phyloP scores from a whole-genome alignment of 495 filamentous ascomycete species.

The Neurospora sp. region DNA sequence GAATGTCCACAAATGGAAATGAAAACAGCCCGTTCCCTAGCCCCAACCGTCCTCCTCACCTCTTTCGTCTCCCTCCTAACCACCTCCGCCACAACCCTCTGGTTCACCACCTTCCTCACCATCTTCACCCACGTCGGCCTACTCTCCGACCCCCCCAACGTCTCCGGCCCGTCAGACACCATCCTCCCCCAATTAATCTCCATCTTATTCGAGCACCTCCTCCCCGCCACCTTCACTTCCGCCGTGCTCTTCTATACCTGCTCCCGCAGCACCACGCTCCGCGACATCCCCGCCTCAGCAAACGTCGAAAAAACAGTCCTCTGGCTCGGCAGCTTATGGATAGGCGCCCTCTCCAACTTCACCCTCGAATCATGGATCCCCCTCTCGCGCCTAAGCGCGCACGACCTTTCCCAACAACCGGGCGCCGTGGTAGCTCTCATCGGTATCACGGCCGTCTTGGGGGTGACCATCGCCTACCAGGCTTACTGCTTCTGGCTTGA shows the following conservation, averaged over 20 bases:
- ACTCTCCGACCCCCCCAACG: constrained; percentile 59
- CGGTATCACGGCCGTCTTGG: too few species aligned
- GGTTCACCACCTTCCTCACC: constrained; percentile 57
- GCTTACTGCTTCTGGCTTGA: constrained; percentile 64
- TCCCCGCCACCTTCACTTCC: constrained; percentile 67
- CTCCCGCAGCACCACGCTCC: constrained; percentile 34
- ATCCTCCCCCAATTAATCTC: constrained; percentile 49
- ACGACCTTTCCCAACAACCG: constrained; percentile 67
- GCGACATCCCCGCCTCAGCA: constrained; percentile 47
- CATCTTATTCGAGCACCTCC: constrained; percentile 56
- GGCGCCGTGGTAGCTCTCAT: constrained; percentile 60
- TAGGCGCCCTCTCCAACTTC: constrained; percentile 73
- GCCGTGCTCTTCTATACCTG: constrained; percentile 63
- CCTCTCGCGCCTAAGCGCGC: constrained; percentile 61
- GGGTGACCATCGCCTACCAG: constrained; percentile 49
- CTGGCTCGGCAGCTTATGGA: constrained; percentile 57
- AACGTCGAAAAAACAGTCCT: constrained; percentile 67
- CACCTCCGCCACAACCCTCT: constrained; percentile 57
- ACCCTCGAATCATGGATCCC: constrained; percentile 70
- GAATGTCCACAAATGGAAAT: neutral
- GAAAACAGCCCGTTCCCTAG: constrained; percentile 26
- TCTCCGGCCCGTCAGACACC: constrained; percentile 23
- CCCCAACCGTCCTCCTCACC: constrained; percentile 59
- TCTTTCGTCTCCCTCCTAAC: constrained; percentile 58
- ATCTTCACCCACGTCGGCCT: constrained; percentile 71